Conservation (phyloP, 495 filamentous ascomycete genomes). For the Penicillium pulvis region DNA sequence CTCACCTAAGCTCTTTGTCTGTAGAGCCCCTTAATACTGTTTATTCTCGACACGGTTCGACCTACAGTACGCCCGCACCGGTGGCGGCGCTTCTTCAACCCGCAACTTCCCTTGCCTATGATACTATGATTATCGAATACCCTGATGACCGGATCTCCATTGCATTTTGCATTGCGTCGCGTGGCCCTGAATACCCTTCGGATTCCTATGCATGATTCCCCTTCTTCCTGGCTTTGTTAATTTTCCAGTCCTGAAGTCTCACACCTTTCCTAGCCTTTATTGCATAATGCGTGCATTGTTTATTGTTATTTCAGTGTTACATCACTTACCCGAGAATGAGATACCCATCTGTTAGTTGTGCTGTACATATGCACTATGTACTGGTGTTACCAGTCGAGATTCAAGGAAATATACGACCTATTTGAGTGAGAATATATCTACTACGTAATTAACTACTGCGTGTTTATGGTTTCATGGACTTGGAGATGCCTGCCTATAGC, state of each 20-base stretch:
- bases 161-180: constrained; percentile 11
- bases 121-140: constrained; percentile 10
- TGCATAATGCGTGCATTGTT: constrained; percentile 1
- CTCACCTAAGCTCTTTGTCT: not conserved
- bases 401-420: not conserved
- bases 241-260: not conserved
- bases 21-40: not conserved
- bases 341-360: constrained; percentile 16
- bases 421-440: not conserved
- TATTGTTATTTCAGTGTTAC: not conserved
- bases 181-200: constrained; percentile 1
- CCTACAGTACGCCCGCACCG: constrained; percentile 3
- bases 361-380: constrained; percentile 8
- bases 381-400: not conserved
- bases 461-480: too few relatives aligned
- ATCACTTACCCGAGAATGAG: constrained; percentile 16
- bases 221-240: not conserved
- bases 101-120: not conserved
- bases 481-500: too few relatives aligned
- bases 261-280: not conserved
- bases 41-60: not conserved
- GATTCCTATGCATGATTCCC: constrained; percentile 6
- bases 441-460: too few relatives aligned
- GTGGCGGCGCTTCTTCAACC: constrained; percentile 5
- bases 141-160: not conserved